phyloP scores from a whole-genome alignment of 345 rosid species.

The Clarkia xantiana region DNA sequence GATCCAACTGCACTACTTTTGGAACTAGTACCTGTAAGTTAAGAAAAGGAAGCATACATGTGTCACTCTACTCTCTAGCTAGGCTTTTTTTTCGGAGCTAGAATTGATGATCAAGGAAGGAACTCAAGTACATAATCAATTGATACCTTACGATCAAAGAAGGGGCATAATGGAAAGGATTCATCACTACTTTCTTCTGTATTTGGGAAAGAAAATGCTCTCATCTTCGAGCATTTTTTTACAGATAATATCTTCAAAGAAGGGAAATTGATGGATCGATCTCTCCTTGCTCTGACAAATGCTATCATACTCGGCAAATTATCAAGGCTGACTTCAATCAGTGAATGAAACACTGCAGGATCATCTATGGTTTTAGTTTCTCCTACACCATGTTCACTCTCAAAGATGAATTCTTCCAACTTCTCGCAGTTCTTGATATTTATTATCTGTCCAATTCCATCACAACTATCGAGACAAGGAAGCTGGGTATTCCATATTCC shows the following conservation, averaged over 20 bases:
- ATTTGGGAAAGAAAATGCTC: not conserved
- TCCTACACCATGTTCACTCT: not conserved
- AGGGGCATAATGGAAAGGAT: too few species aligned
- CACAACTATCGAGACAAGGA: too few species aligned
- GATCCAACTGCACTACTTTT: too few species aligned
- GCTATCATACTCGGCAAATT: not conserved
- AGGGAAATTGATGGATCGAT: not conserved
- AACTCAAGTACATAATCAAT: too few species aligned
- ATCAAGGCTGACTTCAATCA: not conserved
- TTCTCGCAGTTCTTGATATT: not conserved
- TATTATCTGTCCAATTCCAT: too few species aligned
- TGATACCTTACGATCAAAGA: too few species aligned
- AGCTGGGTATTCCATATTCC: too few species aligned
- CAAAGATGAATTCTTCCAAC: slow-evolving; percentile 10
- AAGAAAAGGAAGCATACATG: too few species aligned
- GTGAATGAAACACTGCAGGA: slow-evolving; percentile 8
- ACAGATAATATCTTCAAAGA: not conserved
- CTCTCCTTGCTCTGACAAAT: slow-evolving; percentile 4
- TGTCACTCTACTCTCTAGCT: too few species aligned
- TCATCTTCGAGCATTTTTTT: not conserved
- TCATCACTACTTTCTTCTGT: not conserved
- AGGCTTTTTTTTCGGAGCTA: too few species aligned
- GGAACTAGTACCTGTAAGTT: too few species aligned
- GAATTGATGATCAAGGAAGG: too few species aligned
- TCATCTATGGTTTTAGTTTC: not conserved